Base-by-base conservation (phyloP, 2,329 filamentous ascomycete species). In the Colletotrichum phormii region DNA sequence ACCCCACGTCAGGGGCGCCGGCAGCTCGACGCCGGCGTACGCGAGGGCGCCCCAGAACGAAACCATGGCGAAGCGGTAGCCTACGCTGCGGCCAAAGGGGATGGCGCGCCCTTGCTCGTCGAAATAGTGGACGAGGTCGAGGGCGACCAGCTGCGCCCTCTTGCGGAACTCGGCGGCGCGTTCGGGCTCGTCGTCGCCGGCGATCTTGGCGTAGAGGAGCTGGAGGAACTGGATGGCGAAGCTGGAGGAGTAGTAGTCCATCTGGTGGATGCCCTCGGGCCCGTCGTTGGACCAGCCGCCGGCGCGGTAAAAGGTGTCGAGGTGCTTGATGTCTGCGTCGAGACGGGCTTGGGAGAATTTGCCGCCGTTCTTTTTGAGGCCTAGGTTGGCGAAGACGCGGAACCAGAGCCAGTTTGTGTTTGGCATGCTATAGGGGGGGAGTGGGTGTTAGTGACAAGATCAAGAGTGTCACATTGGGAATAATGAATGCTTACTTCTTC, bases 41-140 rank as follows among this genome's bases (percentile, higher is more conserved):
- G 92, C 94, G 33, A 95, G 82, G 0, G 93, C 92, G 13, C 92
- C 91, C 93, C 93, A 95, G 83, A 95, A 95, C 0, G 91, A 93
- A n/a, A 92, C 91, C 91, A 95, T 95, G 61, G 93, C 93, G 80
- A 95, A 95, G n/a, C 93, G 89, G 80, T 96, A 96, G 7, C 92
- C 94, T 62, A 95, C 88, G 64, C 92, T 94, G 60, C 94, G 89
- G 4, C 94, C 94, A 76, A 95, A 96, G 0, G 94, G 93, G 64
- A 95, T 93, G 1, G 92, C 88, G 29, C 92, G 87, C 5, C 91
- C 93, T 79, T 93, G 88, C 9, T 90, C 86, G 77, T 94, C 93
- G 74, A 93, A 95, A 81, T 95, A 95, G 82, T 95, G 91, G 4
- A 91, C 88, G 74, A 95, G 90, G 75, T 95, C 93, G 3, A 92